phyloP scores from a whole-genome alignment of 805 yeast genomes.

The Yamadazyma kitorensis region DNA sequence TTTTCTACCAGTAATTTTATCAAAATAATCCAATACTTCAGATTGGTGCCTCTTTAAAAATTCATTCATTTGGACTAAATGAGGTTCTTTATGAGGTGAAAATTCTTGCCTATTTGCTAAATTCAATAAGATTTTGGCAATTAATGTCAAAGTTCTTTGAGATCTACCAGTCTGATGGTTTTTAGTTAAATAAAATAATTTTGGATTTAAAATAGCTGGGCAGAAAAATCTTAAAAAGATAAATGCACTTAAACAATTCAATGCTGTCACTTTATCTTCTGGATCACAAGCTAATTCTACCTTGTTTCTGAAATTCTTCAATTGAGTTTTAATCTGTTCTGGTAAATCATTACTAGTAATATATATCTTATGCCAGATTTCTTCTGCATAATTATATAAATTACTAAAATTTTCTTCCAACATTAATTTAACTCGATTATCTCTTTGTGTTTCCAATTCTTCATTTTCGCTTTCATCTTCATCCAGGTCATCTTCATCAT shows the following conservation, averaged over 20 bases:
- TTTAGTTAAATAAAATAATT: conserved; percentile 68
- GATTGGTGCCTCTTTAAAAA: conserved; percentile 58
- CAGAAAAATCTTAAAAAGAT: conserved; percentile 62
- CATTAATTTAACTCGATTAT: conserved; percentile 26
- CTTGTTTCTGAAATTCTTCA: conserved; percentile 59
- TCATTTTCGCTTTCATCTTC: conserved; percentile 24
- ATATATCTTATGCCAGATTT: conserved; percentile 66
- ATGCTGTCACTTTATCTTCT: conserved; percentile 48
- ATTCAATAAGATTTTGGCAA: conserved; percentile 77
- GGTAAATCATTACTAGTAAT: conserved; percentile 76
- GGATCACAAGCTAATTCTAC: conserved; percentile 63
- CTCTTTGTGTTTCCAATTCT: conserved; percentile 33
- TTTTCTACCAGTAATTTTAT: conserved; percentile 66
- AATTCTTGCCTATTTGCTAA: conserved; percentile 75
- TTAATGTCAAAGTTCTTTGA: conserved; percentile 74
- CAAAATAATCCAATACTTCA: conserved; percentile 68
- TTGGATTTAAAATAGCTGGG: conserved; percentile 90
- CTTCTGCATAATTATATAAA: conserved; percentile 49
- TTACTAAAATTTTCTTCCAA: conserved; percentile 48
- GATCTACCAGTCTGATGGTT: conserved; percentile 68
- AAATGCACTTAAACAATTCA: conserved; percentile 80
- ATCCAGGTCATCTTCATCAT: conserved; percentile 17
- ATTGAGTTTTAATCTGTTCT: conserved; percentile 55
- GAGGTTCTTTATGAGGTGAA: conserved; percentile 80
- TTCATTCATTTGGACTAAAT: conserved; percentile 64